Percentiles rank a stretch among this genome's conserved stretches.
phyloP scores from a whole-genome alignment of 2,329 filamentous ascomycete genomes.

The Cercospora sp. region DNA sequence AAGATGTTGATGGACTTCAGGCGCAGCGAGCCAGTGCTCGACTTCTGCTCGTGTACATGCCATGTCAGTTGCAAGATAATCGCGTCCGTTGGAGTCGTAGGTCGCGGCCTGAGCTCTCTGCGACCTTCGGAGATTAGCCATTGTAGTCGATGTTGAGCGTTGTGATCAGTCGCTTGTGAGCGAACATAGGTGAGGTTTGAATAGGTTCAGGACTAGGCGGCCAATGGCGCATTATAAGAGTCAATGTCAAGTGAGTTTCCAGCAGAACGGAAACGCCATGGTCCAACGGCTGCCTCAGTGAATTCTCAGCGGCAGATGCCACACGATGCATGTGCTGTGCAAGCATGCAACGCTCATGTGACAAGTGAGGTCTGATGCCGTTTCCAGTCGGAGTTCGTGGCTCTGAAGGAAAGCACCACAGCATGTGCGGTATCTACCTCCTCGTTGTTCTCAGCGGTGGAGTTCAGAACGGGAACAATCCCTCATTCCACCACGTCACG shows the following conservation, averaged over 20 bases:
- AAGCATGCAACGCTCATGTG: background rate
- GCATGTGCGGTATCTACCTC: background rate
- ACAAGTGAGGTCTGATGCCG: background rate
- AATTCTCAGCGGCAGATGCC: background rate
- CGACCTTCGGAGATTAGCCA: conserved; percentile 21
- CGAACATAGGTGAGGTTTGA: background rate
- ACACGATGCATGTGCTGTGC: background rate
- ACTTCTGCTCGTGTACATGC: conserved; percentile 18
- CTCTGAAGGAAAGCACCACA: background rate
- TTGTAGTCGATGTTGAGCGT: background rate
- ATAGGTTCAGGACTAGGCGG: background rate
- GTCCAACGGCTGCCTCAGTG: background rate
- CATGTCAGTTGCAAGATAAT: conserved; percentile 25
- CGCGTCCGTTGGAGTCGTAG: conserved; percentile 31
- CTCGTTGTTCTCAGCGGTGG: background rate
- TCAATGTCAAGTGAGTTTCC: background rate
- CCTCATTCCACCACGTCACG: background rate
- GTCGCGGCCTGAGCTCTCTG: conserved; percentile 10
- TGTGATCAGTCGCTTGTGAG: background rate
- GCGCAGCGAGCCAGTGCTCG: conserved; percentile 28
- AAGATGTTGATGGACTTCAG: conserved; percentile 26
- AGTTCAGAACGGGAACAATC: background rate
- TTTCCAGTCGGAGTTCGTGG: background rate
- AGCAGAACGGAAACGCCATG: background rate
- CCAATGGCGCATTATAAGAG: background rate